phyloP scores from a whole-genome alignment of 2,329 filamentous ascomycete genomes.

The Calonectria pteridis region DNA sequence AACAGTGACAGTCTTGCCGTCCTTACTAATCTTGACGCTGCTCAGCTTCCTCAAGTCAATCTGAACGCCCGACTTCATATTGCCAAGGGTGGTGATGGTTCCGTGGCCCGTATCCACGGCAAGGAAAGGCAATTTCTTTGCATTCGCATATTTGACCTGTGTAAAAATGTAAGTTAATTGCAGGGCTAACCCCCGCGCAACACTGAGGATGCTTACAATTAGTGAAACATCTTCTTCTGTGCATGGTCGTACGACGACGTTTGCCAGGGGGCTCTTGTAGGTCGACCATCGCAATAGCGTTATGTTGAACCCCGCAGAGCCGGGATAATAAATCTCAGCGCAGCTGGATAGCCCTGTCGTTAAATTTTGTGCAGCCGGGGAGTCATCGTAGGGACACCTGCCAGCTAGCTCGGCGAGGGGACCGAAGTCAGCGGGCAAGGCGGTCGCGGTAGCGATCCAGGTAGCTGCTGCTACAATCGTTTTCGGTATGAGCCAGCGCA shows the following conservation, averaged over 20 bases:
- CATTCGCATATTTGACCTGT: conserved; percentile 58
- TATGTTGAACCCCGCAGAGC: conserved; percentile 52
- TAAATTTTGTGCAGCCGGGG: conserved; percentile 29
- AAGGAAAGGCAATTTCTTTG: conserved; percentile 62
- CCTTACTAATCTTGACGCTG: conserved; percentile 54
- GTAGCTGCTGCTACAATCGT: conserved; percentile 40
- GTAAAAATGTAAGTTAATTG: neutral
- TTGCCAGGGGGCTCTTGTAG: conserved; percentile 56
- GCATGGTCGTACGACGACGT: conserved; percentile 60
- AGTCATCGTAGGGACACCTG: conserved; percentile 33
- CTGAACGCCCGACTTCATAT: conserved; percentile 62
- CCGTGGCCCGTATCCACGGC: conserved; percentile 66
- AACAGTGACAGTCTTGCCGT: conserved; percentile 60
- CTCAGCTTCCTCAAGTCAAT: conserved; percentile 61
- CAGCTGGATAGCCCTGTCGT: conserved; percentile 49
- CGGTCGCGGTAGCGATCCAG: conserved; percentile 36
- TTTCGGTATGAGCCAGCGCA: conserved; percentile 36
- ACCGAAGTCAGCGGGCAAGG: conserved; percentile 31
- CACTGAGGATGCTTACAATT: conserved; percentile 50
- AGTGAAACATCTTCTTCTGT: conserved; percentile 63
- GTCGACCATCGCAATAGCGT: conserved; percentile 60
- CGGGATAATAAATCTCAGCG: conserved; percentile 58
- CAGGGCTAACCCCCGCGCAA: rapidly evolving
- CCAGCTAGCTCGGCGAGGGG: conserved; percentile 30
- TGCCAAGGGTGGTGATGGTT: conserved; percentile 60